Percentiles rank a stretch among this genome's conserved stretches.
These are phyloP conservation scores for Epichloe scottii DNA, from an alignment of 2,329 filamentous ascomycete species.

Conservation along the genomic window DNA sequence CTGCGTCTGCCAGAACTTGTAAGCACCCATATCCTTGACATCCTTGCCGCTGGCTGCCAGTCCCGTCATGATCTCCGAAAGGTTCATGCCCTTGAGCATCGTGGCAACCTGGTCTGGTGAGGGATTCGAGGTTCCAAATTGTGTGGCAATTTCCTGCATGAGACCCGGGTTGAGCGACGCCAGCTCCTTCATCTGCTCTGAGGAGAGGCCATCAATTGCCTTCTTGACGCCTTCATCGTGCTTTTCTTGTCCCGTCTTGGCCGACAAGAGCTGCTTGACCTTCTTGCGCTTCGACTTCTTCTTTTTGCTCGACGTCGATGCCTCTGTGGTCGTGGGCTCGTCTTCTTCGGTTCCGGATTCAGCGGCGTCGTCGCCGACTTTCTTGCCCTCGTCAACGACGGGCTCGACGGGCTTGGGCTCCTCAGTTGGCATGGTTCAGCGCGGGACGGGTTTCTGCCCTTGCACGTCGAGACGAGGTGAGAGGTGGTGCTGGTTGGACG, in stretches of 20 bases:
- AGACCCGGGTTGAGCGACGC: slow-evolving; percentile 62
- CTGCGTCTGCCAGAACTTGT: slow-evolving; percentile 98
- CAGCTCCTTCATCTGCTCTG: slow-evolving; percentile 50
- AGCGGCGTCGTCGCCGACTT: slow-evolving; percentile 24
- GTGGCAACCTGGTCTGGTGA: slow-evolving; percentile 33
- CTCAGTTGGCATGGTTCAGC: slow-evolving; percentile 35
- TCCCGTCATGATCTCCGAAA: slow-evolving; percentile 63
- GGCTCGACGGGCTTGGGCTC: slow-evolving; percentile 51
- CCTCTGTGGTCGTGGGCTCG: slow-evolving; percentile 25
- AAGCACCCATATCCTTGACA: slow-evolving; percentile 88
- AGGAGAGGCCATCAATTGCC: slow-evolving; percentile 39
- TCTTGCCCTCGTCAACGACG: slow-evolving; percentile 35
- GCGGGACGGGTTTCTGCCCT: not conserved
- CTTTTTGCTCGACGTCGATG: slow-evolving; percentile 17
- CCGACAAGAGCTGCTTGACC: slow-evolving; percentile 33
- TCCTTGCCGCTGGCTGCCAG: slow-evolving; percentile 73
- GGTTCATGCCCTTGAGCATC: slow-evolving; percentile 48
- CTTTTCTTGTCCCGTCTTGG: slow-evolving; percentile 23
- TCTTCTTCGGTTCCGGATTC: slow-evolving; percentile 38
- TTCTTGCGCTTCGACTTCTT: slow-evolving; percentile 55
- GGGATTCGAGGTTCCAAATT: slow-evolving; percentile 23
- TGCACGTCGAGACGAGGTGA: not conserved
- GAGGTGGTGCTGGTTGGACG: not conserved
- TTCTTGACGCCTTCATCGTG: slow-evolving; percentile 29
- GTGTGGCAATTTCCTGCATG: slow-evolving; percentile 40